These are phyloP conservation scores for Gaeumannomyces tritici DNA, from an alignment of 2,329 filamentous ascomycete genomes.

Conservation along the genomic window DNA sequence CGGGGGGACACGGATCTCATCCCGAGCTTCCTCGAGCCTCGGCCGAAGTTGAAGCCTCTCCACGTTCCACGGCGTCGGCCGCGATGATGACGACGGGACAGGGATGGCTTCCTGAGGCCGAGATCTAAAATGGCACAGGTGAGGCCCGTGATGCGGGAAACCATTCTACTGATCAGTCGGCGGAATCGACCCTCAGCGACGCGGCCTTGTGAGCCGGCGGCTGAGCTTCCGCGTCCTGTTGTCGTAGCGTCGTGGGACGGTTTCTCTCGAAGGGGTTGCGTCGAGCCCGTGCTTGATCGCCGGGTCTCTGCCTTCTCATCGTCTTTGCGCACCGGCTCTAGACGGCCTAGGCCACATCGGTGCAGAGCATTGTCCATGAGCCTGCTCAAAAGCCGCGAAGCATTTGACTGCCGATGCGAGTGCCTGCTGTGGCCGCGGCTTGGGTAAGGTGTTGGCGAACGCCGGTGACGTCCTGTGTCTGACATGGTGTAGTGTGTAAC, in stretches of 20 bases:
- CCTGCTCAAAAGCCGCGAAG: background rate
- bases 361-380: background rate
- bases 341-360: no score
- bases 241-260: background rate
- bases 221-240: background rate
- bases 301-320: background rate
- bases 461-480: background rate
- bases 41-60: background rate
- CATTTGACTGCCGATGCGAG: background rate
- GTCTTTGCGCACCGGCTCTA: no score
- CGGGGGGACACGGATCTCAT: background rate
- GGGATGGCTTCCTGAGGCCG: background rate
- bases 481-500: background rate
- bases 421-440: background rate
- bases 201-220: background rate
- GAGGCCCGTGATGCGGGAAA: background rate
- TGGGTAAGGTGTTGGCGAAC: slow-evolving; percentile 1
- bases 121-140: background rate
- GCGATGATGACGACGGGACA: background rate
- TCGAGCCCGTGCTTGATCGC: background rate
- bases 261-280: background rate
- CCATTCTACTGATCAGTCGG: background rate
- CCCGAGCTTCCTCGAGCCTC: background rate
- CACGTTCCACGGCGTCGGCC: no score
- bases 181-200: background rate